These are phyloP conservation scores for Colletotrichum sp. DNA, from an alignment of 2,329 filamentous ascomycete species.

Conservation along the genomic window DNA sequence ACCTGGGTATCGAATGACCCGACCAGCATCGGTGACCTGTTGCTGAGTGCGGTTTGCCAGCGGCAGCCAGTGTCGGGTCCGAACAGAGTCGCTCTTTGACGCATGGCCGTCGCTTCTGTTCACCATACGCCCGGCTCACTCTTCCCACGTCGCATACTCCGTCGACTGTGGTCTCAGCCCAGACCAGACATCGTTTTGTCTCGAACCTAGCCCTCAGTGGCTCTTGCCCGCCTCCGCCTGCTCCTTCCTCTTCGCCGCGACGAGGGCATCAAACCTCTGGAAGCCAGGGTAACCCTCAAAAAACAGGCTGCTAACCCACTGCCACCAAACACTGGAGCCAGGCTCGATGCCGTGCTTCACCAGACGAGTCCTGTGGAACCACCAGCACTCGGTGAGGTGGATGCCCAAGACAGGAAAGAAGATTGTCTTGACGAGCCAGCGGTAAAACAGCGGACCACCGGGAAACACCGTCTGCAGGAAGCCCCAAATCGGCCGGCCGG, in stretches of 20 bases:
- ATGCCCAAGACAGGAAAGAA: slow-evolving; percentile 64
- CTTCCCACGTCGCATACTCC: not conserved
- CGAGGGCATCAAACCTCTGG: slow-evolving; percentile 53
- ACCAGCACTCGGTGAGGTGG: slow-evolving; percentile 68
- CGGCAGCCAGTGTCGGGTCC: not conserved
- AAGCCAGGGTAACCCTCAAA: slow-evolving; percentile 60
- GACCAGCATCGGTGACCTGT: not conserved
- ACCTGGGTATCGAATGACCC: not conserved
- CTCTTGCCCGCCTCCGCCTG: slow-evolving; percentile 42
- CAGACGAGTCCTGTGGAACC: slow-evolving; percentile 54
- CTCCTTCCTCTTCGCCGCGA: slow-evolving; percentile 46
- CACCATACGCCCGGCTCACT: not conserved
- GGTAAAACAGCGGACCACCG: slow-evolving; percentile 62
- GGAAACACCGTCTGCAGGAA: slow-evolving; percentile 58
- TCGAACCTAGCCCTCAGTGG: slow-evolving; percentile 32
- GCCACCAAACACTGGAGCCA: slow-evolving; percentile 55
- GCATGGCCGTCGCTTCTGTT: not conserved
- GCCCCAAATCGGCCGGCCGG: slow-evolving; percentile 55
- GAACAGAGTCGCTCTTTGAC: not conserved
- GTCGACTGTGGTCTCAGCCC: not conserved
- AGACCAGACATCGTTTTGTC: not conserved
- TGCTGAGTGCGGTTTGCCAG: not conserved
- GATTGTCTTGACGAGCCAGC: slow-evolving; percentile 63
- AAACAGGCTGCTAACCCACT: slow-evolving; percentile 59
- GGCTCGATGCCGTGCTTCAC: slow-evolving; percentile 51